Base-by-base conservation (phyloP, 2,329 filamentous ascomycete species). In the Dissoconium aciculare region DNA sequence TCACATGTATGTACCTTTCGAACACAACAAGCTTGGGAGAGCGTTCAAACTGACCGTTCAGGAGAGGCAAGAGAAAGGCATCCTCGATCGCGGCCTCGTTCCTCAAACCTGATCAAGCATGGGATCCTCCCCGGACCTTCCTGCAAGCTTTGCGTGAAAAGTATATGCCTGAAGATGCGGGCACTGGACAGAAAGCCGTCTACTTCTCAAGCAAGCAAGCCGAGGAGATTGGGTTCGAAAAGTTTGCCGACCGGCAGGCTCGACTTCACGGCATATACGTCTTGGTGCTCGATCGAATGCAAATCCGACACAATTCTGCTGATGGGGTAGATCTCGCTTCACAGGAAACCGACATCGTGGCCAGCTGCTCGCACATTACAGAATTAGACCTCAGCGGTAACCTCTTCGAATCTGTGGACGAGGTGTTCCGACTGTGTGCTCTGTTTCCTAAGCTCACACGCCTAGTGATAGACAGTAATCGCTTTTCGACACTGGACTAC, bases 211-310 rank as follows among this genome's bases (percentile, higher is more conserved):
- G 68, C 21, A 95, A 95, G 57, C 69, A 85, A 11, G 87, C 82
- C 4, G 79, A 95, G 58, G 87, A 95, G 58, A 72, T 95, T 17
- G 89, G 89, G 16, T 95, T 95, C 45, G 84, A 92, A 44, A 94
- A 94, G 63, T 82, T 94, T 42, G 72, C 78, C 26, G 69, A 69
- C 42, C 73, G 85, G 55, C 74, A 91, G 47, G 78, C 84, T 43
- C 64, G 78, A 49, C 63, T 95, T 17, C 63, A 76, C 32, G 80
- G 89, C 45, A 66, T 95, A 36, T 76, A 69, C 42, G 74, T 85
- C 33, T 74, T 91, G 29, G 71, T 95, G 23, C 63, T 98, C 5
- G 85, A 95, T 56, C 75, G 78, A 10, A 57, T 82, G 49, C 64
- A 71, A 30, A 67, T 95, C 38, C 55, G 53, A 5, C 27, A 39